phyloP scores from a whole-genome alignment of 2,329 filamentous ascomycete species.

The Chalaropsis ovoidea region DNA sequence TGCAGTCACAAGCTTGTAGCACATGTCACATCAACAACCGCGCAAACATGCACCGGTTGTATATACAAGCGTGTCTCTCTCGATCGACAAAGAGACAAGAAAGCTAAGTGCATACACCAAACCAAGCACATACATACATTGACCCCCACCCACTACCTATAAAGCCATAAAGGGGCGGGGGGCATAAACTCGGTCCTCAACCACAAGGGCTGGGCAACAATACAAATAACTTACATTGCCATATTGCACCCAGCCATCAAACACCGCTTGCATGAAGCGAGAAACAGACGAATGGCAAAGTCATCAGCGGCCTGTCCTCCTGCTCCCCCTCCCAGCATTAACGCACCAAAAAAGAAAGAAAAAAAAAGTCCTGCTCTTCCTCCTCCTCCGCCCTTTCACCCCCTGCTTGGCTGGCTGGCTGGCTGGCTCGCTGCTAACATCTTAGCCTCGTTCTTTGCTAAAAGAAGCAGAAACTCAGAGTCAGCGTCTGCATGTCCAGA shows the following conservation, averaged over 20 bases:
- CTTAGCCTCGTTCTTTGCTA: background rate
- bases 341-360: no score
- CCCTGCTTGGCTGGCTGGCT: background rate
- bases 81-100: background rate
- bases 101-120: no score
- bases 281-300: conserved; percentile 7
- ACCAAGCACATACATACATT: background rate
- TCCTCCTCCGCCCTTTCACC: background rate
- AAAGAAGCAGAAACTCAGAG: background rate
- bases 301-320: background rate
- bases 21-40: no score
- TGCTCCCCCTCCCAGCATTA: no score
- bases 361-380: no score
- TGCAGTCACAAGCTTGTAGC: no score
- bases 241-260: conserved; percentile 11
- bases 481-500: background rate
- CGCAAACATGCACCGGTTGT: no score
- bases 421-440: no score
- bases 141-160: background rate
- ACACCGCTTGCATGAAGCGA: conserved; percentile 13
- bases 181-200: background rate
- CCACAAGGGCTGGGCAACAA: background rate
- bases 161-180: conserved; percentile 2
- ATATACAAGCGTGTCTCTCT: no score
- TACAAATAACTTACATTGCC: background rate